Conservation (phyloP, 257 asterid species). For the Buddleja alternifolia region DNA sequence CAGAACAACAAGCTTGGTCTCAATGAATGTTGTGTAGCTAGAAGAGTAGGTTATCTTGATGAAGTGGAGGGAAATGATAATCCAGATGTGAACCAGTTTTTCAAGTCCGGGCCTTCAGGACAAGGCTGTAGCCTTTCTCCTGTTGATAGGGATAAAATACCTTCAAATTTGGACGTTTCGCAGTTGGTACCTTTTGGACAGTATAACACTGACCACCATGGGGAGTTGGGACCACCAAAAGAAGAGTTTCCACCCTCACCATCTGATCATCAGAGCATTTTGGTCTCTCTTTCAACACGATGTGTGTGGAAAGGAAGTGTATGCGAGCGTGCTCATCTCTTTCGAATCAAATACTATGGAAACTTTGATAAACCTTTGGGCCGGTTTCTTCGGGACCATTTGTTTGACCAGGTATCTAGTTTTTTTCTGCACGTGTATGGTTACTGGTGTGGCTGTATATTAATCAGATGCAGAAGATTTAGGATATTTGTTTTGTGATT, state of each 20-base stretch:
- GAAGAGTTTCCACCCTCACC: conserved; percentile 68
- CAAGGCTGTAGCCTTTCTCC: conserved; percentile 35
- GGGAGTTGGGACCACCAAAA: conserved; percentile 43
- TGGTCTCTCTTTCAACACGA: conserved; percentile 76
- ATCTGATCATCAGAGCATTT: conserved; percentile 76
- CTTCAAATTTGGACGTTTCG: conserved; percentile 33
- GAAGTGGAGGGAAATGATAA: conserved; percentile 31
- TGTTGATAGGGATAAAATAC: conserved; percentile 35
- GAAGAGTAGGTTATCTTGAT: conserved; percentile 27
- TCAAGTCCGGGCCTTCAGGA: conserved; percentile 32
- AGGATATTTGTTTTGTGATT: conserved; percentile 21
- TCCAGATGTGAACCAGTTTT: conserved; percentile 25
- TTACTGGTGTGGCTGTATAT: conserved; percentile 4
- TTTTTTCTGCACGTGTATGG: conserved; percentile 17
- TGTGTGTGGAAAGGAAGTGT: conserved; percentile 71
- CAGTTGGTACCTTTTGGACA: conserved; percentile 32
- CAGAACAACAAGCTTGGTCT: conserved; percentile 33
- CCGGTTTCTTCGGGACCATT: conserved; percentile 61
- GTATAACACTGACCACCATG: conserved; percentile 34
- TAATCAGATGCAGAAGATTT: conserved; percentile 16
- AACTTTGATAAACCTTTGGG: conserved; percentile 79
- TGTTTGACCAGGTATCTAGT: conserved; percentile 68
- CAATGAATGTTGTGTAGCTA: conserved; percentile 29
- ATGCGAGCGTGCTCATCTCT: conserved; percentile 81
- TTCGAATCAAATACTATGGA: conserved; percentile 76